phyloP scores from a whole-genome alignment of 352 stramenopile species.

The Globisporangium mamillatum region DNA sequence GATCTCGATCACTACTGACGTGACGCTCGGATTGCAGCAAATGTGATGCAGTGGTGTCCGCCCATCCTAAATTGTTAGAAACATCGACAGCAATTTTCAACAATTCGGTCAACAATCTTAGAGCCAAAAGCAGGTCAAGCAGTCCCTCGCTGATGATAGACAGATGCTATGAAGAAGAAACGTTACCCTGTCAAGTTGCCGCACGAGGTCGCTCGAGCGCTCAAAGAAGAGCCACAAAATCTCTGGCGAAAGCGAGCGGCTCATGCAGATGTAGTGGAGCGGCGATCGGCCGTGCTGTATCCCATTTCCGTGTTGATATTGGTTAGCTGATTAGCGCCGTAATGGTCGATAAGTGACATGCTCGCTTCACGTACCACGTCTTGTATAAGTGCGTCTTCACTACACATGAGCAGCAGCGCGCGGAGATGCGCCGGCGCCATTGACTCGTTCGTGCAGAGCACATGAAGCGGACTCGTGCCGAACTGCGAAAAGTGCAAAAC shows the following conservation, averaged over 20 bases:
- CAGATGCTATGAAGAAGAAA: background rate
- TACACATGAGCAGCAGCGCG: slow-evolving; percentile 39
- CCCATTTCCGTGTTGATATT: background rate
- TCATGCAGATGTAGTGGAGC: slow-evolving; percentile 75
- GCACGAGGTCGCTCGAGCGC: slow-evolving; percentile 45
- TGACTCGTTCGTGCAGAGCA: slow-evolving; percentile 63
- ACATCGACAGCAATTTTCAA: background rate
- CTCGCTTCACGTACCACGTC: slow-evolving; percentile 27
- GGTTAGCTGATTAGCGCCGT: background rate
- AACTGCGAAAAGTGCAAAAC: slow-evolving; percentile 25
- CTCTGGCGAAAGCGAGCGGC: slow-evolving; percentile 44
- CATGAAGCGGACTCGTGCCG: slow-evolving; percentile 53
- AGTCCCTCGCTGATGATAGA: background rate
- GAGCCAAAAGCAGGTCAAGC: background rate
- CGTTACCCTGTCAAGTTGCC: slow-evolving; percentile 48
- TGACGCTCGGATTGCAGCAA: slow-evolving; percentile 53
- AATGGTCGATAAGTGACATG: background rate
- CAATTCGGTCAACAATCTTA: background rate
- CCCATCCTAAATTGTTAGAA: slow-evolving; percentile 32
- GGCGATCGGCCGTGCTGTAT: slow-evolving; percentile 49
- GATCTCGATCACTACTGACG: slow-evolving; percentile 54
- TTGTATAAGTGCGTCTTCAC: slow-evolving; percentile 37
- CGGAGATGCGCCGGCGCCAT: slow-evolving; percentile 36
- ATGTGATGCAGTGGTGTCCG: slow-evolving; percentile 60
- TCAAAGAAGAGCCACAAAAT: slow-evolving; percentile 75